Conservation (phyloP, 805 yeast species). For the Suhomyces xylopsoci region DNA sequence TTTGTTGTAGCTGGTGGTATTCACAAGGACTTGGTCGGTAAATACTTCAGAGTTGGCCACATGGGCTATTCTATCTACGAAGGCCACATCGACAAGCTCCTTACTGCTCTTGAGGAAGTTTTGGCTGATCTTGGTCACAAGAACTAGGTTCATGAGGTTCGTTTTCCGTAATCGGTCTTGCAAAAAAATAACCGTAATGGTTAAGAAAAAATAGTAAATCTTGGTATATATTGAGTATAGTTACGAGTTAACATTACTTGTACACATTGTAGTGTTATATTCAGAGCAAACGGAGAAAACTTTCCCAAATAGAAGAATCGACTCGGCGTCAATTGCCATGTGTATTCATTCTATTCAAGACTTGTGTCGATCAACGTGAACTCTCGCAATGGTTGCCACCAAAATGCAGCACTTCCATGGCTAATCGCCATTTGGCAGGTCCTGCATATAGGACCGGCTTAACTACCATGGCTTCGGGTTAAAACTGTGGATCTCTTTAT, state of each 20-base stretch:
- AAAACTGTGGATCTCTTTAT: background rate
- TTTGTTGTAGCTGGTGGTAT: conserved; percentile 88
- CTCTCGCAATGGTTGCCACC: background rate
- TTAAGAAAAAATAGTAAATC: background rate
- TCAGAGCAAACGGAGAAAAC: no score
- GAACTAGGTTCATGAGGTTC: background rate
- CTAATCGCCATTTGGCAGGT: background rate
- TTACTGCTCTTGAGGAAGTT: conserved; percentile 36
- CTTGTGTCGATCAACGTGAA: background rate
- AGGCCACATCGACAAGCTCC: conserved; percentile 37
- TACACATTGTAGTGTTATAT: no score
- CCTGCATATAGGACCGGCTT: background rate
- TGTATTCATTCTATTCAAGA: background rate
- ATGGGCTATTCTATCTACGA: conserved; percentile 76
- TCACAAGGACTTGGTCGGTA: conserved; percentile 71
- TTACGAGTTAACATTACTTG: background rate
- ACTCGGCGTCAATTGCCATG: background rate
- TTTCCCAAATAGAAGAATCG: no score
- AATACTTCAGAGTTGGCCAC: conserved; percentile 92
- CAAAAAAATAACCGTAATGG: background rate
- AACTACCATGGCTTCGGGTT: background rate
- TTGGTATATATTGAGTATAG: background rate
- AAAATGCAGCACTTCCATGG: background rate
- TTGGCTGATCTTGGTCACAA: conserved; percentile 37
- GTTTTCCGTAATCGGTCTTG: background rate